Evolutionary conservation across 2,329 filamentous ascomycete species (phyloP), one percentile per base, ranked within the genome.

Genomic region (Penicillium sp.): DNA sequence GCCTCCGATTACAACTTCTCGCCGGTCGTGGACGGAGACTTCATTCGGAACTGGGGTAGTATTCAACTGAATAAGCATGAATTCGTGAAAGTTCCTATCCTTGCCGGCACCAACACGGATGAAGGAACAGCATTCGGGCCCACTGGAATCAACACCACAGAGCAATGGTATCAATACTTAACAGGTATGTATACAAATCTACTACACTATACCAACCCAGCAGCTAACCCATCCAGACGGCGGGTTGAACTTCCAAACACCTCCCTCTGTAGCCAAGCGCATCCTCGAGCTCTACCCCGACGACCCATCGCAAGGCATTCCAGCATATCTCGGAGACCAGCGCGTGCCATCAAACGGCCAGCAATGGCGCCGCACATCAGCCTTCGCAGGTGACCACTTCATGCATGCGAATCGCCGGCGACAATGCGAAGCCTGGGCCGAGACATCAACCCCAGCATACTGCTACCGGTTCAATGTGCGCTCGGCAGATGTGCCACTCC

Each of bases 21-120:
- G n/a, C 79, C 80, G 1, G 71, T 78, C 10, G 67, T 85, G 33
- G 86, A 88, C 62, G 81, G 82, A 0, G 82, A 86, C 64, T 79
- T 87, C 51, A 75, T 88, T 19, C 73, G 75, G 10, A 78, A 79
- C 8, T 81, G 79, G 60, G 81, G 80, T 2, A 82, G 81, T 10
- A 69, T 79, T 8, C 83, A 87, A 62, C 74, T 90, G 6, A 73
- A 75, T 1, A 70, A 79, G 6, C 86, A 86, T 47, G 79, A 80
- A 19, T 89, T 89, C 62, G 82, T 88, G 56, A 80, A 84, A 52
- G 84, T 89, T 0, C 85, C 86, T 1, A 81, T 89, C 41, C 77
- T 90, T 7, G 75, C 81, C 35, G 87, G 88, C 7, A 81, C 81
- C 37, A 89, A 89, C 69, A 82, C 81, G 1, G 87, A 90, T 63